Conservation (phyloP, 2,329 filamentous ascomycete genomes). For the Lasiodiplodia gonubiensis region DNA sequence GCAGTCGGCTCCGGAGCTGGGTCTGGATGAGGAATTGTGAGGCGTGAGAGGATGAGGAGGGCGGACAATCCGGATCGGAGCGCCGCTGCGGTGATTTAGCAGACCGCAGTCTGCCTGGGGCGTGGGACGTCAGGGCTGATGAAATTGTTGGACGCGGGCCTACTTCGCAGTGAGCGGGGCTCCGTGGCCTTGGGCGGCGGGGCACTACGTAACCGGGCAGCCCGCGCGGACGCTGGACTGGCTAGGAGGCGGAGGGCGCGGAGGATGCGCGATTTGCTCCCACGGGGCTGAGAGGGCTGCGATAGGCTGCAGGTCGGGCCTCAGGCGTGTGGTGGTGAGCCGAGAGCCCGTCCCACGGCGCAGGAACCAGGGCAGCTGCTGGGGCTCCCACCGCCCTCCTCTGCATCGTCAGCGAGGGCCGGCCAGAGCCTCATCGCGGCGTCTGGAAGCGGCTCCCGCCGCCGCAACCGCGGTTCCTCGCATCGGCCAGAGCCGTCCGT, state of each 20-base stretch:
- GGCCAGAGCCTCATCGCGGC: slow-evolving; percentile 10
- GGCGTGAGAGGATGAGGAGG: slow-evolving; percentile 16
- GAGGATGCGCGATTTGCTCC: slow-evolving; percentile 27
- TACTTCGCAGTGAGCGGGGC: slow-evolving; percentile 27
- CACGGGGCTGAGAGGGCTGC: slow-evolving; percentile 22
- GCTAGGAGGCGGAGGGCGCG: slow-evolving; percentile 20
- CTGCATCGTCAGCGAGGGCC: not conserved
- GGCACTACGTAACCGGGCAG: slow-evolving; percentile 30
- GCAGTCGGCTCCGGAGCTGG: slow-evolving; percentile 35
- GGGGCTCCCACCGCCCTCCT: slow-evolving; percentile 5
- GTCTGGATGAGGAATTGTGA: slow-evolving; percentile 27
- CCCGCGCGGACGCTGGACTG: slow-evolving; percentile 29
- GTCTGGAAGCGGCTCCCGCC: slow-evolving; percentile 16
- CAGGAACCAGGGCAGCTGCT: slow-evolving; percentile 3
- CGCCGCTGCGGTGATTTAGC: slow-evolving; percentile 31
- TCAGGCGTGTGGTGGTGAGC: slow-evolving; percentile 11
- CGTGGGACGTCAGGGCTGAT: slow-evolving; percentile 30
- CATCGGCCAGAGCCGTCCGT: slow-evolving; percentile 11
- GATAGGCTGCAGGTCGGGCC: slow-evolving; percentile 11
- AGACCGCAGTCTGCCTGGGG: slow-evolving; percentile 32
- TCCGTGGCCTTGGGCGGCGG: slow-evolving; percentile 27
- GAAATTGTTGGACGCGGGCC: slow-evolving; percentile 27
- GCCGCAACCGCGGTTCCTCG: slow-evolving; percentile 18
- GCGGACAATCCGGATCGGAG: slow-evolving; percentile 26
- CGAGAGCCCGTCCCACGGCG: slow-evolving; percentile 16